phyloP scores from a whole-genome alignment of 805 yeast genomes.

The Metschnikowia chrysomelidarum region DNA sequence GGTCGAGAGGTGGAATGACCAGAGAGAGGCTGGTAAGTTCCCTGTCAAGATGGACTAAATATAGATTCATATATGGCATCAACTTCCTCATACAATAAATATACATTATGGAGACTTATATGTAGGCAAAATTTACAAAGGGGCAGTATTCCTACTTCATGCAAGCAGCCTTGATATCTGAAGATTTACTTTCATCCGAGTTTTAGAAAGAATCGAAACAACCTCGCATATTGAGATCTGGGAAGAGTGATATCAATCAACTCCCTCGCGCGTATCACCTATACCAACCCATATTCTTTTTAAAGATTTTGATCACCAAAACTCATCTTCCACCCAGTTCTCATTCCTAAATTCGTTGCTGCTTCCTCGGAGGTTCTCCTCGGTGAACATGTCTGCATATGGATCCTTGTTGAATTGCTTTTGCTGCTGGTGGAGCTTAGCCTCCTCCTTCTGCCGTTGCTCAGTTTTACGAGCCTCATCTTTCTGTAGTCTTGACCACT shows the following conservation, averaged over 20 bases:
- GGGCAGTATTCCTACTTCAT: not conserved
- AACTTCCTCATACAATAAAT: slow-evolving; percentile 2
- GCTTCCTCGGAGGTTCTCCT: slow-evolving; percentile 41
- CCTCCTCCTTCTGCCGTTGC: slow-evolving; percentile 31
- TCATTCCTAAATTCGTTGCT: slow-evolving; percentile 49
- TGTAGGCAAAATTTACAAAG: slow-evolving; percentile 1
- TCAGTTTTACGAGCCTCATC: slow-evolving; percentile 34
- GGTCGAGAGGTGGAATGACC: slow-evolving; percentile 87
- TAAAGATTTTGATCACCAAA: slow-evolving; percentile 21
- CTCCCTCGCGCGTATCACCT: too few species aligned
- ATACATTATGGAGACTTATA: slow-evolving; percentile 1
- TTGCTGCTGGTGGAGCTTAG: slow-evolving; percentile 38
- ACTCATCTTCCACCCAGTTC: slow-evolving; percentile 56
- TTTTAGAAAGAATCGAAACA: too few species aligned
- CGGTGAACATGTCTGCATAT: slow-evolving; percentile 46
- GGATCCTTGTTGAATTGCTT: slow-evolving; percentile 34
- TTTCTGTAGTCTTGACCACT: slow-evolving; percentile 39
- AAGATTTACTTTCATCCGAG: too few species aligned
- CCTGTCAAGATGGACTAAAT: slow-evolving; percentile 36
- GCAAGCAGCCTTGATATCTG: too few species aligned
- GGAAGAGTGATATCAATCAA: too few species aligned
- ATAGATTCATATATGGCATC: slow-evolving; percentile 8
- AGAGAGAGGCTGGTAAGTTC: slow-evolving; percentile 58
- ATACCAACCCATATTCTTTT: too few species aligned
- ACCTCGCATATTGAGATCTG: too few species aligned